phyloP scores from a whole-genome alignment of 805 yeast species.

The Candida piceae region DNA sequence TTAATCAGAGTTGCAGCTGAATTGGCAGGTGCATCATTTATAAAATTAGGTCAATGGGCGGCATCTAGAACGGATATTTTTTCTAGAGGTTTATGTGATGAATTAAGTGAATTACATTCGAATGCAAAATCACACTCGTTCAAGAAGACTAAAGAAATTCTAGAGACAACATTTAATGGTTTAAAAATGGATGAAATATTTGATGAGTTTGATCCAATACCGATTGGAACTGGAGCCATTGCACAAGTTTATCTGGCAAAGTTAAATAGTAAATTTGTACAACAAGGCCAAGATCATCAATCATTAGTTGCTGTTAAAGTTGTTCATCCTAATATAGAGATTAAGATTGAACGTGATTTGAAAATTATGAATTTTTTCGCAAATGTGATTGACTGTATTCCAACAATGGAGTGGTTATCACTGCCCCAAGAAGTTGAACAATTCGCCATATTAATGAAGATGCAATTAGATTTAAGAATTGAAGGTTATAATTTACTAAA shows the following conservation, averaged over 20 bases:
- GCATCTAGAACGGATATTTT: slow-evolving; percentile 95
- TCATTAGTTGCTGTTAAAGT: slow-evolving; percentile 85
- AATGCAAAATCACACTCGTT: slow-evolving; percentile 73
- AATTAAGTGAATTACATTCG: slow-evolving; percentile 74
- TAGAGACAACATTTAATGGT: slow-evolving; percentile 55
- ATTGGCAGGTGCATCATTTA: slow-evolving; percentile 86
- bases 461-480: slow-evolving; percentile 84
- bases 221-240: slow-evolving; percentile 97
- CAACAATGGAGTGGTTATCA: slow-evolving; percentile 97
- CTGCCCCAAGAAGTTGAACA: slow-evolving; percentile 92
- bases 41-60: slow-evolving; percentile 97
- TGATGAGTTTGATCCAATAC: slow-evolving; percentile 67
- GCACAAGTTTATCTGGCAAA: slow-evolving; percentile 90
- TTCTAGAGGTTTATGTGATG: slow-evolving; percentile 71
- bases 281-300: slow-evolving; percentile 30
- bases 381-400: slow-evolving; percentile 57
- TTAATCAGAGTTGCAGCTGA: slow-evolving; percentile 65
- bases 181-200: slow-evolving; percentile 64
- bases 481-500: slow-evolving; percentile 77
- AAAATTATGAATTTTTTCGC: slow-evolving; percentile 84
- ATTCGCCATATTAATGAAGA: slow-evolving; percentile 76
- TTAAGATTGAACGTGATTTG: slow-evolving; percentile 72
- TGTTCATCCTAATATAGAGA: slow-evolving; percentile 80
- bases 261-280: slow-evolving; percentile 39
- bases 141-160: slow-evolving; percentile 48